A percentile compares a stretch with the other conserved stretches of the same genome.
phyloP scores from a whole-genome alignment of 257 asterid species.

The Fraxinus anomala region DNA sequence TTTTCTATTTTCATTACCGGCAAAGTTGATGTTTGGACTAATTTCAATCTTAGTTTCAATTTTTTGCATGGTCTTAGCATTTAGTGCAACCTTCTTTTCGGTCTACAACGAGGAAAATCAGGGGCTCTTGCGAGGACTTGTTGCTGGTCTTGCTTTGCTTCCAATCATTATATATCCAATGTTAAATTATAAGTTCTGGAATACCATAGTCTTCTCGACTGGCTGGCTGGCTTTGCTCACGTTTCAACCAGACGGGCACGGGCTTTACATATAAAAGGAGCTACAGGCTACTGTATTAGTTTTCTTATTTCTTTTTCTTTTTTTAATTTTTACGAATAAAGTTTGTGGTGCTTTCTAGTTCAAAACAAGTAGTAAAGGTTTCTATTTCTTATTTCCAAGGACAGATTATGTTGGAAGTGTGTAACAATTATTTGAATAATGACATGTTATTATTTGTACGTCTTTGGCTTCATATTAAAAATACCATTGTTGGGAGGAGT shows the following conservation, averaged over 20 bases:
- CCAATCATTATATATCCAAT: constrained; percentile 7
- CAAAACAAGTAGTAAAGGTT: no score
- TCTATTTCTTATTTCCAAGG: neutral
- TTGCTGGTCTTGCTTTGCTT: constrained; percentile 12
- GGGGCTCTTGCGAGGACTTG: neutral
- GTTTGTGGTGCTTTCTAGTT: no score
- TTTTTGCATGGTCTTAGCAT: constrained; percentile 1
- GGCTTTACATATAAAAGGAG: neutral
- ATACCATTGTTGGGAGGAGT: neutral
- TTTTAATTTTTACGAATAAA: no score
- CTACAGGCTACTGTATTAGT: neutral
- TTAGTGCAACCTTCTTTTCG: constrained; percentile 21
- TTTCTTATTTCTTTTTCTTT: no score
- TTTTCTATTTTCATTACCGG: constrained; percentile 20
- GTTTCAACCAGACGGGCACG: neutral
- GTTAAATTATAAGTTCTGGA: neutral
- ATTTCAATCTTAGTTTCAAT: constrained; percentile 4
- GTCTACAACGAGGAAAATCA: constrained; percentile 11
- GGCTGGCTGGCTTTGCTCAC: no score
- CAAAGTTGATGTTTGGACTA: constrained; percentile 17
- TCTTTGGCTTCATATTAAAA: neutral
- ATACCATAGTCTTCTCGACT: constrained; percentile 1
- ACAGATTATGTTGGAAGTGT: neutral
- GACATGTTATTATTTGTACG: neutral
- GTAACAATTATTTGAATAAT: neutral